Base-by-base conservation (phyloP, 768 basidiomycete species). In the Antrodiella citrinella region DNA sequence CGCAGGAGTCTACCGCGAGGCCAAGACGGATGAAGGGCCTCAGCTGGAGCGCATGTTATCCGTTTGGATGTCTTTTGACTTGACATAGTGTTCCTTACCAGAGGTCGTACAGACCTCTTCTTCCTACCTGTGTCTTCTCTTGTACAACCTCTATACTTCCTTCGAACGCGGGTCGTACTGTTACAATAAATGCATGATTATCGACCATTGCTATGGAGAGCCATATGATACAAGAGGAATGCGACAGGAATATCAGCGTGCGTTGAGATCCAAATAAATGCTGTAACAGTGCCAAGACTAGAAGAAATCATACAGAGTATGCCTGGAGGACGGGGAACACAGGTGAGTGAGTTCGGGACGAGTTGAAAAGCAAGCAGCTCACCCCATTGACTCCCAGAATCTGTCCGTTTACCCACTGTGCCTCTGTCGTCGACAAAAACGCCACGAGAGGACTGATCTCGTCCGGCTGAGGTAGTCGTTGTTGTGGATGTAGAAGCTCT, bases 351-450 rank as follows among this genome's bases (percentile, higher is more conserved):
- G 30, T 7, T 35, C 15, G 30, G 30, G 7, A 7, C 30, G 51
- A 13, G 5, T 13, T 39, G 24, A 20, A 19, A 24, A 5, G 24
- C 19, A 41, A n/a, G n/a, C n/a, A 13, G 2, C 78, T 63, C 49
- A 78, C 81, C 58, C 81, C 80, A 57, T 80, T 78, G 9, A 76
- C 74, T 15, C 70, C 64, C n/a, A 80, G 66, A 52, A 73, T 78
- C 61, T 80, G 77, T 0, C 79, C 78, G 54, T 75, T 80, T 5
- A 80, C 63, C 80, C 80, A 81, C 47, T 70, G 68, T 0, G 75
- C 76, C 3, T 76, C 79, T 3, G 69, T 67, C 52, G 73, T 74
- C 3, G 70, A 74, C 10, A 81, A 54, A 58, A 81, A 81, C 3
- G 72, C 70, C 1, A 81, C 79, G 4, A 75, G 61, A 0, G 75